Conservation (phyloP, 2,329 filamentous ascomycete genomes). For the Zymoseptoria tritici region DNA sequence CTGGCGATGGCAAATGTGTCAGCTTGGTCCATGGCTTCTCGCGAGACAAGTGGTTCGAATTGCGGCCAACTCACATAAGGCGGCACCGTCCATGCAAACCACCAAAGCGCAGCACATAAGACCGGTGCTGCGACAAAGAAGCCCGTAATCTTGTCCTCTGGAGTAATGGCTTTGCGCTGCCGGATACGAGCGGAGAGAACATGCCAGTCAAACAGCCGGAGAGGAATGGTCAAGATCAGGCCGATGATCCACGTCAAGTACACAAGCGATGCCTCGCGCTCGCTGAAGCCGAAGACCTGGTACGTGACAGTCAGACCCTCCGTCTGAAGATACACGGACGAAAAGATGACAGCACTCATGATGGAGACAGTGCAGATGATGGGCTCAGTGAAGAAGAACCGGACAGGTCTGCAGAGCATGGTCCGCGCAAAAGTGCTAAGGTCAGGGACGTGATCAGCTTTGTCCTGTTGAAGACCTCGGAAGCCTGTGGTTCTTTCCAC, state of each 20-base stretch:
- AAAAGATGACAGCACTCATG: slow-evolving; percentile 39
- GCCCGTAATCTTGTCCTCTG: slow-evolving; percentile 44
- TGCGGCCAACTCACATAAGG: slow-evolving; percentile 28
- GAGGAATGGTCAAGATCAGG: slow-evolving; percentile 35
- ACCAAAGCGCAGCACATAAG: slow-evolving; percentile 39
- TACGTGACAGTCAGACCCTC: slow-evolving; percentile 34
- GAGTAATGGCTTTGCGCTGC: slow-evolving; percentile 24
- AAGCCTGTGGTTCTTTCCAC: slow-evolving; percentile 25
- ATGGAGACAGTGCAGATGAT: slow-evolving; percentile 39
- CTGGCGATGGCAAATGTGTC: too few relatives aligned
- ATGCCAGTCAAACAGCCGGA: slow-evolving; percentile 37
- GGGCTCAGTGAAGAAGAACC: slow-evolving; percentile 41
- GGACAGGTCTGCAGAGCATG: slow-evolving; percentile 35
- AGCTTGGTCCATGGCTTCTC: too few relatives aligned
- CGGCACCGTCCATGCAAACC: slow-evolving; percentile 44
- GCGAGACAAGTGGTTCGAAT: too few relatives aligned
- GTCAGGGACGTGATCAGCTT: slow-evolving; percentile 33
- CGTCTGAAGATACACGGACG: slow-evolving; percentile 38
- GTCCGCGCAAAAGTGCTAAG: slow-evolving; percentile 33
- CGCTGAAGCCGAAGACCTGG: slow-evolving; percentile 26
- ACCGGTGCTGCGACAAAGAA: slow-evolving; percentile 40
- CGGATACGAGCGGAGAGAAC: slow-evolving; percentile 24
- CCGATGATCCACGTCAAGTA: slow-evolving; percentile 48
- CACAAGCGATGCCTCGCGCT: slow-evolving; percentile 40
- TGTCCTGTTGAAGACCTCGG: slow-evolving; percentile 26